A percentile compares a stretch with the other conserved stretches of the same genome.
phyloP scores from a whole-genome alignment of 2,329 filamentous ascomycete species.

The Neoarthrinium moseri region DNA sequence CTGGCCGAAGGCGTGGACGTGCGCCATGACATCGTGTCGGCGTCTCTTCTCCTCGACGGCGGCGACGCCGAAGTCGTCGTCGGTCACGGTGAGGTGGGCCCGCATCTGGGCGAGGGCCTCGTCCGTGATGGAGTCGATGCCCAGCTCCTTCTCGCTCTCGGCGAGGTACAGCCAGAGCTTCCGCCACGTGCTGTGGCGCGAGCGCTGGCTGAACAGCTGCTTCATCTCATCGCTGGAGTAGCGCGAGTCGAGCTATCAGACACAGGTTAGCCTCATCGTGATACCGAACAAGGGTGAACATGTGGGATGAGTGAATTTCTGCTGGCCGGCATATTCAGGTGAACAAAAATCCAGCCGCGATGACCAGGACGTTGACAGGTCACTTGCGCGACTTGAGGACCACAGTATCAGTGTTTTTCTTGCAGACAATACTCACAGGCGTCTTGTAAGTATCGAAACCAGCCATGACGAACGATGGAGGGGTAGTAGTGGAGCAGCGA shows the following conservation, averaged over 20 bases:
- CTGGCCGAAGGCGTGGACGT: conserved; percentile 73
- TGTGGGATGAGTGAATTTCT: no score
- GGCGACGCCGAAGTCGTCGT: conserved; percentile 74
- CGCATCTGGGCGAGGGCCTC: conserved; percentile 78
- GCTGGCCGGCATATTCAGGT: no score
- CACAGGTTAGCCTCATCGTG: conserved; percentile 1
- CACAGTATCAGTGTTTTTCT: no score
- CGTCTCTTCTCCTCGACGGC: conserved; percentile 73
- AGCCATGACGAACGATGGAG: conserved; percentile 7
- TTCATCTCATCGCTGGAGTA: conserved; percentile 59
- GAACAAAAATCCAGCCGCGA: no score
- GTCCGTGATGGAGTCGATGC: conserved; percentile 66
- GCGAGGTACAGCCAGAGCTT: conserved; percentile 84
- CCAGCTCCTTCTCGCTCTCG: conserved; percentile 77
- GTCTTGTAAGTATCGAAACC: conserved; percentile 13
- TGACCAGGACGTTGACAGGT: no score
- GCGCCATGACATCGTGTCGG: conserved; percentile 63
- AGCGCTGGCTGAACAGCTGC: conserved; percentile 75
- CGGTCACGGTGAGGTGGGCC: conserved; percentile 70
- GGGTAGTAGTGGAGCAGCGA: neutral
- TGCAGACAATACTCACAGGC: conserved; percentile 1
- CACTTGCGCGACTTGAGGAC: no score
- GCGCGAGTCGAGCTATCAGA: conserved; percentile 10
- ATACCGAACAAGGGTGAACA: no score
- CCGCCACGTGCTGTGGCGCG: conserved; percentile 75